phyloP scores from a whole-genome alignment of 2,329 filamentous ascomycete species.

The Pseudopithomyces maydicus region DNA sequence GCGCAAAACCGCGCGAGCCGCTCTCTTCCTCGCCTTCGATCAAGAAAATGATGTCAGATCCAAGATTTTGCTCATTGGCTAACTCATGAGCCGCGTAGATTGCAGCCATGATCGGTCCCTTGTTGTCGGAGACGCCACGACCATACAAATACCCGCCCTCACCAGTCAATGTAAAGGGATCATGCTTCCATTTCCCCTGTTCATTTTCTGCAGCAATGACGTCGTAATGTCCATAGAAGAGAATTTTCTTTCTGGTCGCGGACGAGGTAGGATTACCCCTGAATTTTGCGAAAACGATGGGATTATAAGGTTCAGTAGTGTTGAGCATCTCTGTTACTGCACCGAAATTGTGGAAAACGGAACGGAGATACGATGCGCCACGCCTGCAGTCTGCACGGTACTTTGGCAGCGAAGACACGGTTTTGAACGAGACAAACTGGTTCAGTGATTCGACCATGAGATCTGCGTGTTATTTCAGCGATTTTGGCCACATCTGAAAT shows the following conservation, averaged over 20 bases:
- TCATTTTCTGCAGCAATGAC: conserved; percentile 89
- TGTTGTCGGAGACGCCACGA: conserved; percentile 96
- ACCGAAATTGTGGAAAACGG: conserved; percentile 89
- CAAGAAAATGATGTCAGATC: conserved; percentile 88
- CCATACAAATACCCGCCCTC: conserved; percentile 93
- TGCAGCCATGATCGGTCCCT: conserved; percentile 92
- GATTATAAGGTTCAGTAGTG: conserved; percentile 77
- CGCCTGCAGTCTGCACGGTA: conserved; percentile 91
- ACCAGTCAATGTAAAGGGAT: conserved; percentile 89
- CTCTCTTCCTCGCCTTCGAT: conserved; percentile 98
- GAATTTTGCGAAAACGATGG: conserved; percentile 91
- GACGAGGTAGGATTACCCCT: conserved; percentile 71
- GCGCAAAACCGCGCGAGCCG: conserved; percentile 87
- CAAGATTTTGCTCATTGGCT: conserved; percentile 78
- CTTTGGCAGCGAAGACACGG: conserved; percentile 83
- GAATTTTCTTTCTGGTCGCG: conserved; percentile 76
- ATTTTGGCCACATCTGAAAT: not conserved
- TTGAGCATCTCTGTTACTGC: conserved; percentile 84
- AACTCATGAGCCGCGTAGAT: conserved; percentile 92
- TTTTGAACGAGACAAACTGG: conserved; percentile 90
- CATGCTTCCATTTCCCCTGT: conserved; percentile 79
- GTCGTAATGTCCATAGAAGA: conserved; percentile 99
- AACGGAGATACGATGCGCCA: conserved; percentile 87
- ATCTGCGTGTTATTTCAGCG: conserved; percentile 50
- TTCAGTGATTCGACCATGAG: conserved; percentile 68